Conservation (phyloP, 805 yeast species). For the Lachancea cidri region DNA sequence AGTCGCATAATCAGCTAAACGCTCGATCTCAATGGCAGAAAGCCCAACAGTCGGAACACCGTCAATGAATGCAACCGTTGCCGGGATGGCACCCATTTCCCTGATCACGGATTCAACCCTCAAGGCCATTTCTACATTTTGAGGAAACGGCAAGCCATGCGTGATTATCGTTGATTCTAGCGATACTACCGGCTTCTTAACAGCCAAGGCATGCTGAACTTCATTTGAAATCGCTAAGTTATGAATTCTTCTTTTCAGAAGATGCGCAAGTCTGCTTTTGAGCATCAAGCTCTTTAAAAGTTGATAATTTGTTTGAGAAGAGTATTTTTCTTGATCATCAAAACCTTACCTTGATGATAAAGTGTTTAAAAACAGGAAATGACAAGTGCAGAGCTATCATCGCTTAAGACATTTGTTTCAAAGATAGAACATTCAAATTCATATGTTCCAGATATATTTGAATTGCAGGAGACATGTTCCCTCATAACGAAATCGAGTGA, state of each 20-base stretch:
- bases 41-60: conserved; percentile 75
- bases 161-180: conserved; percentile 84
- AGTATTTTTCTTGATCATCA: no score
- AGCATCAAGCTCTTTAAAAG: no score
- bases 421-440: neutral
- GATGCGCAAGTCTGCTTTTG: neutral
- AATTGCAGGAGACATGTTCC: neutral
- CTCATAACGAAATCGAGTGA: neutral
- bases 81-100: conserved; percentile 66
- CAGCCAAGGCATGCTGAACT: conserved; percentile 54
- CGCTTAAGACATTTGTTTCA: neutral
- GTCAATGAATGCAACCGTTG: conserved; percentile 71
- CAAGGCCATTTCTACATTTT: conserved; percentile 66
- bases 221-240: conserved; percentile 38
- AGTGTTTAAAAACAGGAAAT: neutral
- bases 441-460: neutral
- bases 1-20: conserved; percentile 37
- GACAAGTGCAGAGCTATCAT: neutral
- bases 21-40: conserved; percentile 40
- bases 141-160: conserved; percentile 84
- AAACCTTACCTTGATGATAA: neutral
- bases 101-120: conserved; percentile 61
- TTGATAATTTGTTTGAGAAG: no score
- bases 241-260: conserved; percentile 1
- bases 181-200: conserved; percentile 66